A percentile compares a stretch with the other conserved stretches of the same genome.
These are phyloP conservation scores for Candida awuae DNA, from an alignment of 805 yeast genomes.

Conservation along the genomic window DNA sequence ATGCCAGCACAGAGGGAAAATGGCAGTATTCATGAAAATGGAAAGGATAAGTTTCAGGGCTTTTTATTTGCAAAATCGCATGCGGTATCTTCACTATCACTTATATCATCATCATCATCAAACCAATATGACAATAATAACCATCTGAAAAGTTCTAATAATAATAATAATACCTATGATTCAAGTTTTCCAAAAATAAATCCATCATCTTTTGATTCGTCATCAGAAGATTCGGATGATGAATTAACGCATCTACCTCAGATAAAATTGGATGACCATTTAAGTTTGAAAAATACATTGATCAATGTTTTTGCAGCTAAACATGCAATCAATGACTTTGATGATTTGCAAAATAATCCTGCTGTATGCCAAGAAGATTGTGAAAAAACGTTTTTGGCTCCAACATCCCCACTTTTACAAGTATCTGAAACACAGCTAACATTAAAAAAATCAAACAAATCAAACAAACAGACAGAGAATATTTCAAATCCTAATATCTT, in stretches of 20 bases:
- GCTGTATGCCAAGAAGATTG: no score
- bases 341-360: not conserved
- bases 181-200: not conserved
- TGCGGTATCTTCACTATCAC: not conserved
- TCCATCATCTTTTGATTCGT: not conserved
- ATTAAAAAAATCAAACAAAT: not conserved
- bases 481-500: slow-evolving; percentile 17
- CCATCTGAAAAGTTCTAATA: not conserved
- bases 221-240: not conserved
- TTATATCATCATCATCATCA: not conserved
- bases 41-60: not conserved
- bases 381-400: not conserved
- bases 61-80: not conserved
- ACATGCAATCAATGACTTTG: not conserved
- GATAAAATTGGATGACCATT: not conserved
- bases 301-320: slow-evolving; percentile 4
- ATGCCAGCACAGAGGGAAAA: no score
- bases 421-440: not conserved
- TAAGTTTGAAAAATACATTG: slow-evolving; percentile 1
- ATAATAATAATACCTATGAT: not conserved
- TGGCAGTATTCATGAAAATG: no score
- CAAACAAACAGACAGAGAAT: not conserved
- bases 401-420: not conserved
- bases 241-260: not conserved
- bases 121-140: slow-evolving; percentile 7